Base-by-base conservation (phyloP, 306 rosid species). In the Aeschynomene evenia region DNA sequence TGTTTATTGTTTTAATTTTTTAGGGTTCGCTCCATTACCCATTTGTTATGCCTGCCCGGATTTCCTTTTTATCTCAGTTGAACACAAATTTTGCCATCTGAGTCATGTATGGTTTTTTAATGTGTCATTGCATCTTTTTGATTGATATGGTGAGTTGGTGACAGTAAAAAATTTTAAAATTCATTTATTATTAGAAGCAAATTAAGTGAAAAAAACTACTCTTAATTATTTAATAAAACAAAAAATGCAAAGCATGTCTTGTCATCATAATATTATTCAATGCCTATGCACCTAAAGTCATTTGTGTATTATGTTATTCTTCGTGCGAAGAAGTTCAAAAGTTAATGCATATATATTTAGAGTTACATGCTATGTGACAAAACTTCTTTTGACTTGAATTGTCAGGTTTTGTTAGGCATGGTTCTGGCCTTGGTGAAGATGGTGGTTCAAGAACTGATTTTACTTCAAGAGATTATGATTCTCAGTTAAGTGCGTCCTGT, bases 321-420 rank as follows among this genome's bases (percentile, higher is more conserved):
- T 59, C 68, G 37, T 59, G 36, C 52, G 45, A 60, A 11, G 20
- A 28, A 51, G 28, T 63, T 70, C 29, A 33, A 58, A 64, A 31
- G 29, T 54, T 18, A 73, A 73, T 65, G 55, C 66, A 29, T 52
- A 26, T 73, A 40, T 29, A 34, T 48, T 24, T 59, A 9, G 67
- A 67, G 71, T 54, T 68, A 45, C n/a, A 37, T 63, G 64, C 16
- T 20, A 52, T 48, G 43, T 78, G 78, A 29, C 33, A 9, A 28
- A 34, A 19, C 14, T 66, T 55, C 29, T 48, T 28, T 50, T 49
- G 16, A 20, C 55, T 63, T 76, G 63, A 48, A 69, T 66, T 33
- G 50, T 80, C 89, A 95, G 97, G 91, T 73, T 77, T 87, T 62
- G 77, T 81, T 60, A 81, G 81, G 87, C 51, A 50, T 71, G 79